These are phyloP conservation scores for Malus hybrid DNA, from an alignment of 331 rosid species.

Conservation along the genomic window DNA sequence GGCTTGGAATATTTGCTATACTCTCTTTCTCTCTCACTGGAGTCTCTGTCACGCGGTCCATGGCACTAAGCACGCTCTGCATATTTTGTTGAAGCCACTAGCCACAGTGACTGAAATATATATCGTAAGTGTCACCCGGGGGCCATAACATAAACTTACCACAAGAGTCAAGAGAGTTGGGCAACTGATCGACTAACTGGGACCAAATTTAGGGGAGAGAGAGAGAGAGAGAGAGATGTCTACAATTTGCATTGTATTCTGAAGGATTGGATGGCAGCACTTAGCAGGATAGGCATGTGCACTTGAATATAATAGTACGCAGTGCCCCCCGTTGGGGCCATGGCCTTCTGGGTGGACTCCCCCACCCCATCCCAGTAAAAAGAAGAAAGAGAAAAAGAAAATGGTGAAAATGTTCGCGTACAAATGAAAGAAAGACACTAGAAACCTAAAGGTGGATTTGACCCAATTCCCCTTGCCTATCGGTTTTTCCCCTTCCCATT, in stretches of 20 bases:
- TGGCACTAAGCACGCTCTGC: constrained; percentile 24
- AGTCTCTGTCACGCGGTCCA: constrained; percentile 23
- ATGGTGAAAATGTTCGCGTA: constrained; percentile 25
- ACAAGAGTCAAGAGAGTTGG: not conserved
- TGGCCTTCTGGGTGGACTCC: constrained; percentile 1
- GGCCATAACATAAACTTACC: constrained; percentile 2
- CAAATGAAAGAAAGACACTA: constrained; percentile 16
- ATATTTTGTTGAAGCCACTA: not conserved
- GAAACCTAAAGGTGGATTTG: constrained; percentile 34
- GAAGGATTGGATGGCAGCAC: not conserved
- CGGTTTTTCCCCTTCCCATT: constrained; percentile 1
- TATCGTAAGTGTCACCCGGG: not conserved
- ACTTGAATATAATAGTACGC: not conserved
- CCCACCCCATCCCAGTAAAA: not conserved
- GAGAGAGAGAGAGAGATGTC: not conserved
- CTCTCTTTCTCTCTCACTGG: not conserved
- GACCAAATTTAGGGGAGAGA: not conserved
- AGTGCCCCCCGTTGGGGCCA: not conserved
- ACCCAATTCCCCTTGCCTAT: constrained; percentile 19
- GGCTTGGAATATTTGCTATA: not conserved
- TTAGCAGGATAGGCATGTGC: constrained; percentile 18
- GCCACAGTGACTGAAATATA: not conserved
- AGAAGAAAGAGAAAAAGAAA: not conserved
- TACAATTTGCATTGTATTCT: not conserved
- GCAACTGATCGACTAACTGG: not conserved